Conservation (phyloP, 352 stramenopile genomes). For the Phytophthora rubi region DNA sequence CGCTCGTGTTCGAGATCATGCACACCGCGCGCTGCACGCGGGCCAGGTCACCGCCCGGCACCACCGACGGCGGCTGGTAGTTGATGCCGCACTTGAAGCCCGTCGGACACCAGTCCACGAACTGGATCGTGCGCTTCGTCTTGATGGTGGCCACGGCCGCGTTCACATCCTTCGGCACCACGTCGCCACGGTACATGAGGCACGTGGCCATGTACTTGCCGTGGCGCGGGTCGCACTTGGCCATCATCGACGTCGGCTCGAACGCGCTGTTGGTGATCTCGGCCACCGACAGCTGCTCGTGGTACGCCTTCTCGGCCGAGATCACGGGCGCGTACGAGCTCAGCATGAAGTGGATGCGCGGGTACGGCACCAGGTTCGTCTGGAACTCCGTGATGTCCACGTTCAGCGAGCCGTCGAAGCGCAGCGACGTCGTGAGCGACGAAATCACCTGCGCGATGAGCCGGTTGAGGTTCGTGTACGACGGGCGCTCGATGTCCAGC, state of each 20-base stretch:
- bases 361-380: conserved; percentile 98
- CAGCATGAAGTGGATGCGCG: conserved; percentile 98
- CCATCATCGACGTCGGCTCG: conserved; percentile 97
- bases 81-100: conserved; percentile 97
- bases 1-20: conserved; percentile 99
- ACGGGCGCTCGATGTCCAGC: conserved; percentile 93
- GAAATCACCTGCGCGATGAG: conserved; percentile 97
- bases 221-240: conserved; percentile 97
- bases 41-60: conserved; percentile 95
- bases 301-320: conserved; percentile 94
- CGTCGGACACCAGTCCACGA: conserved; percentile 98
- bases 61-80: conserved; percentile 95
- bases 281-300: conserved; percentile 95
- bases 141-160: conserved; percentile 97
- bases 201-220: conserved; percentile 99
- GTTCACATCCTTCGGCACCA: conserved; percentile 95
- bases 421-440: conserved; percentile 95
- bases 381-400: conserved; percentile 98
- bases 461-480: conserved; percentile 98
- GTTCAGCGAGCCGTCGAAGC: conserved; percentile 97
- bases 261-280: conserved; percentile 98
- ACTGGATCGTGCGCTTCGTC: conserved; percentile 98
- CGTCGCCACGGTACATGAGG: conserved; percentile 97
- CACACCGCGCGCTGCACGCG: conserved; percentile 96
- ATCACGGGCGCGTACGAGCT: conserved; percentile 97